Conservation (phyloP, 352 stramenopile genomes). For the Globisporangium solare region DNA sequence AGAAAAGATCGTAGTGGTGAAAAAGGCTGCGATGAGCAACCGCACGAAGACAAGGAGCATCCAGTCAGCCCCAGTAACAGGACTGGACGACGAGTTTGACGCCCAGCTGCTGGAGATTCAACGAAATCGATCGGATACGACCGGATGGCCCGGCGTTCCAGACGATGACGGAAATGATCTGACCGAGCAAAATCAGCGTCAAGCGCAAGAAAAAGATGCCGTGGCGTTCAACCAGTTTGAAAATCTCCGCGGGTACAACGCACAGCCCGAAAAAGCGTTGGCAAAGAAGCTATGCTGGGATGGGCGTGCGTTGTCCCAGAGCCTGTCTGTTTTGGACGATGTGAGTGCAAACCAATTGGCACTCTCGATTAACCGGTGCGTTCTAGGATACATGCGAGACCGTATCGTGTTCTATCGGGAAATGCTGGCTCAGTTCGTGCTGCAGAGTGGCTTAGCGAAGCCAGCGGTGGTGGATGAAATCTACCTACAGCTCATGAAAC, state of each 20-base stretch:
- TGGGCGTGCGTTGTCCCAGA: conserved; percentile 55
- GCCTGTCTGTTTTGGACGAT: conserved; percentile 55
- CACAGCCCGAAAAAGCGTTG: conserved; percentile 32
- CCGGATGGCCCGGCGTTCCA: conserved; percentile 23
- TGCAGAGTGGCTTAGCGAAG: conserved; percentile 89
- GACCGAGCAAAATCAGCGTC: conserved; percentile 11
- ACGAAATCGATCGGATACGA: conserved; percentile 23
- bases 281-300: conserved; percentile 65
- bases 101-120: conserved; percentile 13
- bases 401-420: conserved; percentile 92
- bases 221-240: conserved; percentile 66
- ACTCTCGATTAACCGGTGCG: conserved; percentile 89
- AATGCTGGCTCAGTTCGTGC: conserved; percentile 92
- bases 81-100: conserved; percentile 9
- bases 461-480: conserved; percentile 91
- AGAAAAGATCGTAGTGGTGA: conserved; percentile 40
- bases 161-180: conserved; percentile 14
- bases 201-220: conserved; percentile 35
- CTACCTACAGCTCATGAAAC: conserved; percentile 92
- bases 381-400: conserved; percentile 94
- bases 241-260: conserved; percentile 51
- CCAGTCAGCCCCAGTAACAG: not conserved
- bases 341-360: conserved; percentile 38
- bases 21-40: conserved; percentile 24
- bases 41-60: not conserved